Evolutionary conservation across 2,329 filamentous ascomycete genomes (phyloP).

Genomic region (Elsinoe australis): DNA sequence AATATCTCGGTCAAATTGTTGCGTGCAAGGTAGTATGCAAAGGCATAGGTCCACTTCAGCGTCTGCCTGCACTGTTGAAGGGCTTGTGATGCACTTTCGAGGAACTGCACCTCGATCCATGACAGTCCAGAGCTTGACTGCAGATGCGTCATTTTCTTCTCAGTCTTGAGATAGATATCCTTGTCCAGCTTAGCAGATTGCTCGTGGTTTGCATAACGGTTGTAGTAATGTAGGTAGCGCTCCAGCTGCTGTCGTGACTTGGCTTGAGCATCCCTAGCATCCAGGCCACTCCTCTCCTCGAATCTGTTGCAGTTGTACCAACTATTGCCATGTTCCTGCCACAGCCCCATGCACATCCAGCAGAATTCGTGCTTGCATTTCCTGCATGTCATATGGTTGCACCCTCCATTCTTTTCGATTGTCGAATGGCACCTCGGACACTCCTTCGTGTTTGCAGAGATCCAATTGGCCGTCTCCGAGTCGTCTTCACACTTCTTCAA

Average conservation of each 20-base stretch:
- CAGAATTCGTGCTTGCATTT: constrained; percentile 97
- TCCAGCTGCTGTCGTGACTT: constrained; percentile 84
- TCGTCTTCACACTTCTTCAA: constrained; percentile 98
- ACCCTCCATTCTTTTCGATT: constrained; percentile 97
- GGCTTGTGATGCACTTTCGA: constrained; percentile 85
- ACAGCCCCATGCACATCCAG: constrained; percentile 99
- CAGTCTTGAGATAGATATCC: constrained; percentile 90
- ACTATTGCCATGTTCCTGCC: constrained; percentile 96
- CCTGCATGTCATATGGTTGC: constrained; percentile 95
- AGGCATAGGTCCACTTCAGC: constrained; percentile 98
- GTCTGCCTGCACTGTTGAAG: constrained; percentile 97
- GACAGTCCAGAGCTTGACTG: constrained; percentile 92
- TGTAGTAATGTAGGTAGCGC: constrained; percentile 98
- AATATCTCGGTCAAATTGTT: constrained; percentile 97
- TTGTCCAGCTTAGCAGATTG: constrained; percentile 95
- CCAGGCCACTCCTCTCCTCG: constrained; percentile 88
- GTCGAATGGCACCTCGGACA: constrained; percentile 94
- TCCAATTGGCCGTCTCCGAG: constrained; percentile 98
- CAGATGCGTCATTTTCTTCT: constrained; percentile 97
- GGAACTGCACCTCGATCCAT: constrained; percentile 98
- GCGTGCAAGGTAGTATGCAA: constrained; percentile 91
- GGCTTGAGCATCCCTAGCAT: constrained; percentile 86
- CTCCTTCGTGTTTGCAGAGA: constrained; percentile 97
- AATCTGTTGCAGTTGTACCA: constrained; percentile 99
- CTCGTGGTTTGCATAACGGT: constrained; percentile 97